Conservation (phyloP, 768 basidiomycete species). For the Boletus edulis region DNA sequence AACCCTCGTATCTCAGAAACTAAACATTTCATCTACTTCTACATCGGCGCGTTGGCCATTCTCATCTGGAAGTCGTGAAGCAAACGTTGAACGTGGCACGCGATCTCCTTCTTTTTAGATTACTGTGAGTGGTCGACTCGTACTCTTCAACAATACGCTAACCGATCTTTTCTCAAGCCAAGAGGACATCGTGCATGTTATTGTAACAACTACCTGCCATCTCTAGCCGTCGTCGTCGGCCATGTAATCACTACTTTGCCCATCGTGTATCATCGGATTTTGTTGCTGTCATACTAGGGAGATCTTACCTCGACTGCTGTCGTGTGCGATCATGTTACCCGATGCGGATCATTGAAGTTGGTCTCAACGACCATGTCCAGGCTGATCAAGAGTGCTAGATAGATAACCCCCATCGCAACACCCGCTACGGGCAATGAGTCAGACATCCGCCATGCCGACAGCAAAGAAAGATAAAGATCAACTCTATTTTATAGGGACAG, state of each 20-base stretch:
- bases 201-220: conserved; percentile 22
- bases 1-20: conserved; percentile 60
- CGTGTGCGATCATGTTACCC: not conserved
- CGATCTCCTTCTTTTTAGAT: conserved; percentile 19
- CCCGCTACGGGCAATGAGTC: too few species aligned
- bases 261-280: conserved; percentile 17
- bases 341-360: too few species aligned
- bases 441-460: too few species aligned
- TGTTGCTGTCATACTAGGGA: conserved; percentile 5
- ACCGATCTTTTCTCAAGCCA: conserved; percentile 2
- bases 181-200: conserved; percentile 19
- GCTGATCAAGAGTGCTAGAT: conserved; percentile 1
- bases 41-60: conserved; percentile 88
- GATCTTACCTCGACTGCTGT: not conserved
- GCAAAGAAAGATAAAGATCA: too few species aligned
- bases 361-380: not conserved
- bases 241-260: conserved; percentile 25
- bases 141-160: not conserved
- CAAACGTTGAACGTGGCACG: not conserved
- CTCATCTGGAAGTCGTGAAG: conserved; percentile 91
- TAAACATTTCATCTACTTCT: conserved; percentile 99
- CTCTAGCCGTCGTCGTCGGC: conserved; percentile 12
- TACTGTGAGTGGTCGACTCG: conserved; percentile 17
- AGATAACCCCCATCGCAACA: too few species aligned
- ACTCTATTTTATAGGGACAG: too few species aligned